Percentiles rank a stretch among this genome's conserved stretches.
Conservation (phyloP, 805 yeast species). For the Ogataea trehalophila region DNA sequence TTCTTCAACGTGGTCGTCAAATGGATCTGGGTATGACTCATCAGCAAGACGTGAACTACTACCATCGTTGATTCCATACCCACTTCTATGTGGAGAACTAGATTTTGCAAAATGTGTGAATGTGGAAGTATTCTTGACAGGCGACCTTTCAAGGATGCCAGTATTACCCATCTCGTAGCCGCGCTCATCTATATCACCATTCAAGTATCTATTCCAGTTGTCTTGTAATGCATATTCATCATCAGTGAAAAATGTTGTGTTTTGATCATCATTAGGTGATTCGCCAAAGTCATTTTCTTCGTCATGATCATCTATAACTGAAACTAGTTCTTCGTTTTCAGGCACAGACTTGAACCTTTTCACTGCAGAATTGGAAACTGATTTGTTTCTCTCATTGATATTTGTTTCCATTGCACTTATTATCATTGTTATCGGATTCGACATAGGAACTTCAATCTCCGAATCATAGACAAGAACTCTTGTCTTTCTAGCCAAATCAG, state of each 20-base stretch:
- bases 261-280: too few relatives aligned
- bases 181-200: constrained; percentile 27
- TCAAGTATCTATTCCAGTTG: constrained; percentile 28
- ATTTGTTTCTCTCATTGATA: constrained; percentile 7
- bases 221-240: constrained; percentile 15
- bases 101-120: too few relatives aligned
- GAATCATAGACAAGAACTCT: constrained; percentile 58
- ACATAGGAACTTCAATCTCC: constrained; percentile 51
- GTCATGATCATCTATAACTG: neutral
- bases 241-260: neutral
- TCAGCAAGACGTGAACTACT: too few relatives aligned
- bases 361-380: constrained; percentile 1
- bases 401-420: constrained; percentile 42
- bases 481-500: constrained; percentile 58
- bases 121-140: neutral
- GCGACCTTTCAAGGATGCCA: constrained; percentile 10
- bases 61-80: too few relatives aligned
- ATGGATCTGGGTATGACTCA: neutral
- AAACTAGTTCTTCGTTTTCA: constrained; percentile 1
- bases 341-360: too few relatives aligned
- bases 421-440: constrained; percentile 34
- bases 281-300: too few relatives aligned
- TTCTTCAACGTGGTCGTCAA: neutral
- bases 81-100: too few relatives aligned
- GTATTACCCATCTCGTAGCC: constrained; percentile 17